Conservation (phyloP, 495 filamentous ascomycete species). For the Xeromyces bisporus region DNA sequence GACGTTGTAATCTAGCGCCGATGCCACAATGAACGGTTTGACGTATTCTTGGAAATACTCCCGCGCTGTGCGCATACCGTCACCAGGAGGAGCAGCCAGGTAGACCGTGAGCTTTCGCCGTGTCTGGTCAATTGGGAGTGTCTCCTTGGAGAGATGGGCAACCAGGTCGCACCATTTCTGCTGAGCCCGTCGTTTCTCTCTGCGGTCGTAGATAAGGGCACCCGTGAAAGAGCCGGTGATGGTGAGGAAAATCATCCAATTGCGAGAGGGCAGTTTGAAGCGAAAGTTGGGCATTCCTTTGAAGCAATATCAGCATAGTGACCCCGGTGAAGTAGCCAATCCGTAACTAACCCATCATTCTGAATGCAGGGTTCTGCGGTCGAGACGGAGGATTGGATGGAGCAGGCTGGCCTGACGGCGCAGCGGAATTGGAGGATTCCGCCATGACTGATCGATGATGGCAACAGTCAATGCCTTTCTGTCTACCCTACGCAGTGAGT, state of each 20-base stretch:
- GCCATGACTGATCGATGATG: slow-evolving; percentile 12
- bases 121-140: slow-evolving; percentile 49
- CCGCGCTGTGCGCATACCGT: slow-evolving; percentile 62
- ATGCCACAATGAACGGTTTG: slow-evolving; percentile 80
- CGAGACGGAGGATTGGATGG: slow-evolving; percentile 25
- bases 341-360: slow-evolving; percentile 56
- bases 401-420: slow-evolving; percentile 12
- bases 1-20: slow-evolving; percentile 85
- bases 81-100: slow-evolving; percentile 68
- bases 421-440: slow-evolving; percentile 19
- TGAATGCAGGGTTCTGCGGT: slow-evolving; percentile 47
- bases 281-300: slow-evolving; percentile 59
- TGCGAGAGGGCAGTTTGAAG: slow-evolving; percentile 79
- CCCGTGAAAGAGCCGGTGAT: slow-evolving; percentile 60
- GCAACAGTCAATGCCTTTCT: too few species aligned
- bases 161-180: slow-evolving; percentile 78
- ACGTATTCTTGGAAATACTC: slow-evolving; percentile 94
- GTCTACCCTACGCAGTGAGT: too few species aligned
- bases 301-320: slow-evolving; percentile 1
- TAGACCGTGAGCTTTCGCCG: slow-evolving; percentile 78
- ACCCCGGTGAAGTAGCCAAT: too few species aligned
- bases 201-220: slow-evolving; percentile 74
- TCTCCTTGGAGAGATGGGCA: slow-evolving; percentile 67
- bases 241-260: slow-evolving; percentile 90
- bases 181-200: slow-evolving; percentile 66